Percentiles rank a stretch among this genome's conserved stretches.
These are phyloP conservation scores for Stromatinia cepivora DNA, from an alignment of 2,329 filamentous ascomycete species.

Conservation along the genomic window DNA sequence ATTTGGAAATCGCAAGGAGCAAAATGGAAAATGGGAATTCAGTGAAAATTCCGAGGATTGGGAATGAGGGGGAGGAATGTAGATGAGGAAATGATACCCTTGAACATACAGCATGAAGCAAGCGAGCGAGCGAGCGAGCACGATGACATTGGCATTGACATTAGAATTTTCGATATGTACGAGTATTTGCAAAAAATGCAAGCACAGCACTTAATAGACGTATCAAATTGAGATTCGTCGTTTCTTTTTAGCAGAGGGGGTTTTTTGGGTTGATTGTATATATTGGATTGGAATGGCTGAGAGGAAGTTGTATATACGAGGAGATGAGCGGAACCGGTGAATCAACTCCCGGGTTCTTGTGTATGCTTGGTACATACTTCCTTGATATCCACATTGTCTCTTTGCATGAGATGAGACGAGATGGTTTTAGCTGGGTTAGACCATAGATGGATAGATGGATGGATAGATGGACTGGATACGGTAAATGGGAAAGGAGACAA, in stretches of 20 bases:
- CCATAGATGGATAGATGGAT: no score
- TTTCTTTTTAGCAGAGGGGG: not conserved
- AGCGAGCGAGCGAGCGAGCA: not conserved
- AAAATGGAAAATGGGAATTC: not conserved
- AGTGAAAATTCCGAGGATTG: no score
- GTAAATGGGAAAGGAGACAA: no score
- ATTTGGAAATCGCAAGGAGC: not conserved
- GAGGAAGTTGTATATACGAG: not conserved
- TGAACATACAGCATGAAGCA: not conserved
- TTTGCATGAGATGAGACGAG: no score
- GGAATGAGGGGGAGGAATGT: not conserved
- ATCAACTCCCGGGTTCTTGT: no score
- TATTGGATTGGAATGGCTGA: not conserved
- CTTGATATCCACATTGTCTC: no score
- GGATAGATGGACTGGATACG: no score
- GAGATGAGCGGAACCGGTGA: not conserved
- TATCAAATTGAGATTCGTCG: not conserved
- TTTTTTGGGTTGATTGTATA: not conserved
- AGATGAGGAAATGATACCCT: slow-evolving; percentile 2
- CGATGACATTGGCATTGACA: not conserved
- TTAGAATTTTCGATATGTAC: not conserved
- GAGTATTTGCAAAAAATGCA: not conserved
- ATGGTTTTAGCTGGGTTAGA: no score
- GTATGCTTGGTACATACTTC: no score
- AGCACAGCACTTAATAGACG: not conserved